Base-by-base conservation (phyloP, 768 basidiomycete genomes). In the Xerocomellus amylosporus region DNA sequence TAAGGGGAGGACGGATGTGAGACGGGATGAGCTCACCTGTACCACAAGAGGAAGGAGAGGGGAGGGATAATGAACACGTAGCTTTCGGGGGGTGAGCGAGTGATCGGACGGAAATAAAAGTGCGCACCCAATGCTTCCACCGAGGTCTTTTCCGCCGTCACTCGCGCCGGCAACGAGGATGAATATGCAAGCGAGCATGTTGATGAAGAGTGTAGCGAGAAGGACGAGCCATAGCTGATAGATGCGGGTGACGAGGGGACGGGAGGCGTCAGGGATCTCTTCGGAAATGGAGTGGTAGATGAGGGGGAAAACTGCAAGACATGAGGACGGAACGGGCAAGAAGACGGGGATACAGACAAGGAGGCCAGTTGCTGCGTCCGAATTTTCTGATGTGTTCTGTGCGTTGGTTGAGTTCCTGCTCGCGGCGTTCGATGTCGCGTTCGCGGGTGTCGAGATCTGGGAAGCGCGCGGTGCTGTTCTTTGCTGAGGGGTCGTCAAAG, bases 141-240 rank as follows among this genome's bases (percentile, higher is more conserved):
- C 90, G 39, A 94, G 74, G 70, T 93, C 91, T 57, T 85, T 80
- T 56, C 85, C 88, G 47, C 87, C 90, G 61, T 90, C 86, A 40
- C 75, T 71, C 45, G 83, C 80, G 52, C 94, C 94, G 7, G 87
- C 79, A 44, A 90, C 75, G 60, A 98, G 82, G 59, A 98, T 77
- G 65, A 90, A 81, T 65, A 98, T 87, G 70, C 90, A 95, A 26
- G 90, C 89, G 49, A 98, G 77, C 76, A 97, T 80, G 76, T 99
- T 99, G 67, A 98, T 58, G 66, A 95, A 71, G 48, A 98, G 77
- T 8, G 93, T 94, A 37, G 73, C 81, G 22, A 86, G 64, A 22
- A 99, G 87, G 58, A 93, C 85, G 41, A 98, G 86, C 97, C 97
- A 99, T 63, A 98, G 81, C 66, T 92, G 87, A 69, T 90, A 98